Evolutionary conservation across 2,329 filamentous ascomycete species (phyloP), one percentile per base, ranked within the genome.

Genomic region (Proliferodiscus dingleyae): DNA sequence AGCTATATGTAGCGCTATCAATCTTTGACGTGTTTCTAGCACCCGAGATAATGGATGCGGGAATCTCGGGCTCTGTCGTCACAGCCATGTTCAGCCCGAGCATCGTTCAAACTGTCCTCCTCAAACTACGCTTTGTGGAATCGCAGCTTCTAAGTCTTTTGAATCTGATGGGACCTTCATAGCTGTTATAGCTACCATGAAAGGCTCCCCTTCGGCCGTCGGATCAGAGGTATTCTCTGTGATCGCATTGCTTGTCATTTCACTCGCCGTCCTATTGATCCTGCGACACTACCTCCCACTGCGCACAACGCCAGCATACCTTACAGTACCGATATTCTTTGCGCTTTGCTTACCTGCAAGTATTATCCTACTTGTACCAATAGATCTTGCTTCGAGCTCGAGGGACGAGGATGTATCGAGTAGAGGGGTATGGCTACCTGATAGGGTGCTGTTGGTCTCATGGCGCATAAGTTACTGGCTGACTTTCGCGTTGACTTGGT

Each of bases 401-500:
- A 77, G 81, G 38, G 81, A 82, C 41, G 82, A 86, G 49, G 84
- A 86, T 66, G 81, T 78, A 49, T 75, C 78, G 13, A 76, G 80
- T 13, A 79, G 84, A 56, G 93, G 90, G 26, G 87, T 98, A 61
- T 96, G 90, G 88, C 77, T 98, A 26, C 85, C 87, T 4, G 75
- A 85, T 54, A 72, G 82, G 40, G 77, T 90, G 22, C 73, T 96
- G 39, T 73, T 94, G 60, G 88, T 96, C 19, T 85, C 85, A 47
- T 98, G 93, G 93, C 80, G 91, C 62, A 91, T 98, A 54, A 85
- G 86, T 16, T 98, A 98, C 69, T 98, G 93, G 93, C 74, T 98
- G 45, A 97, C 91, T 0, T 98, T 98, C 68, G 81, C 83, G 41
- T 70, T 98, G 61, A 97, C 91, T 45, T 98, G 93, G 93, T 91